A percentile compares a stretch with the other conserved stretches of the same genome.
Evolutionary conservation across 2,329 filamentous ascomycete species (phyloP).

Genomic region (Penicillium psychrosexuale): DNA sequence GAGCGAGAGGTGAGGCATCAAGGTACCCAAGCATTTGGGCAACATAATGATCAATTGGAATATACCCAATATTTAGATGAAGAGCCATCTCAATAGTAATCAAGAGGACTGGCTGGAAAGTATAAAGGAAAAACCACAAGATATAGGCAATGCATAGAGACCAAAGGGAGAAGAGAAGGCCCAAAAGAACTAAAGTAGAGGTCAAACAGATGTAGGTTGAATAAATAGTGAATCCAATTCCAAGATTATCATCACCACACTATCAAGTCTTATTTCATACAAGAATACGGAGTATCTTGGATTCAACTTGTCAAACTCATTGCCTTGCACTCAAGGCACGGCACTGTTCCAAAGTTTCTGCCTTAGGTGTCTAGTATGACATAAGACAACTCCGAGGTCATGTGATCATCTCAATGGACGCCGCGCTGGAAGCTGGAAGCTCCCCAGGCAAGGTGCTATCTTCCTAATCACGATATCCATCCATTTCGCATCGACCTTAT

Average conservation of each 20-base stretch:
- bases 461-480: conserved; percentile 19
- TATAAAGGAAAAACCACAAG: background rate
- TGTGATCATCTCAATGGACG: conserved; percentile 20
- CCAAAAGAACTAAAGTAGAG: background rate
- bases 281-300: too few species aligned
- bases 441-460: conserved; percentile 24
- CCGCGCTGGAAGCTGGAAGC: conserved; percentile 29
- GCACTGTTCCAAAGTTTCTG: background rate
- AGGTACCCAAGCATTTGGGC: background rate
- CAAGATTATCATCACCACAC: background rate
- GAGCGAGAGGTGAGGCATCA: background rate
- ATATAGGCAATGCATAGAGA: background rate
- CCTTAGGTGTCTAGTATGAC: conserved; percentile 16
- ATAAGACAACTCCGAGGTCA: conserved; percentile 14
- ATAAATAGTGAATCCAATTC: background rate
- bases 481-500: conserved; percentile 1
- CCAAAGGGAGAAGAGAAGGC: background rate
- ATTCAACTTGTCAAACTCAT: conserved; percentile 7
- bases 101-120: background rate
- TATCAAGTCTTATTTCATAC: background rate
- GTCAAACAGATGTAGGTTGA: background rate
- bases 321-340: background rate
- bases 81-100: background rate
- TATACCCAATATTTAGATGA: background rate
- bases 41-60: background rate